A percentile compares a stretch with the other conserved stretches of the same genome.
Evolutionary conservation across 2,329 filamentous ascomycete genomes (phyloP).

Genomic region (Pseudocercospora pini-densiflorae): DNA sequence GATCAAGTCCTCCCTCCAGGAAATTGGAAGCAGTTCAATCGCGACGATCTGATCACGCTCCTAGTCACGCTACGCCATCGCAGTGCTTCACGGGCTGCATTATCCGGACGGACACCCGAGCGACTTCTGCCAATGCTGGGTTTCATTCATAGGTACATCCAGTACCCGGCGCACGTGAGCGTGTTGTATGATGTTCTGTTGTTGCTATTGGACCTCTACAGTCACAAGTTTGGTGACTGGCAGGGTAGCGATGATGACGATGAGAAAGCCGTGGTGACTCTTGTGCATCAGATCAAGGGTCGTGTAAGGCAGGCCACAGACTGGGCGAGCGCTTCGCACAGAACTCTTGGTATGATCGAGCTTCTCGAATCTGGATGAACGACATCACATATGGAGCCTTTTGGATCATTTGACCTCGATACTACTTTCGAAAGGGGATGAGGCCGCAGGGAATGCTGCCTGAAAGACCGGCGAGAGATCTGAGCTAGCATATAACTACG

Average conservation of each 20-base stretch:
- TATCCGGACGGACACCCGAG: conserved; percentile 79
- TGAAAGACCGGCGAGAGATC: not conserved
- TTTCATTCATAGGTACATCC: conserved; percentile 81
- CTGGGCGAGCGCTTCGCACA: conserved; percentile 78
- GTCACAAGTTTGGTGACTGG: conserved; percentile 68
- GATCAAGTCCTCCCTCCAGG: conserved; percentile 69
- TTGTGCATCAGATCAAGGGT: conserved; percentile 71
- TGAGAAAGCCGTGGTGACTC: conserved; percentile 48
- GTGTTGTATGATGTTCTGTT: conserved; percentile 84
- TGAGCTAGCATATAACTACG: not conserved
- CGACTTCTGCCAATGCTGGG: conserved; percentile 79
- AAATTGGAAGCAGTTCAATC: conserved; percentile 29
- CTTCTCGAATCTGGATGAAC: conserved; percentile 64
- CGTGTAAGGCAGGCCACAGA: conserved; percentile 79
- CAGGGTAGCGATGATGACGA: conserved; percentile 33
- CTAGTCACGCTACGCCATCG: conserved; percentile 86
- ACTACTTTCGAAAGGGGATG: too few species aligned
- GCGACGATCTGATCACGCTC: conserved; percentile 67
- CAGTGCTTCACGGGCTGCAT: conserved; percentile 78
- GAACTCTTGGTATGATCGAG: conserved; percentile 87
- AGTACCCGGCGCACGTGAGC: conserved; percentile 78
- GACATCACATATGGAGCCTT: not conserved
- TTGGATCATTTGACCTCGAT: not conserved
- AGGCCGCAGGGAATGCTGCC: not conserved
- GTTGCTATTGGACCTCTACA: conserved; percentile 84